Conservation (phyloP, 352 stramenopile genomes). For the Pythium angustatum region DNA sequence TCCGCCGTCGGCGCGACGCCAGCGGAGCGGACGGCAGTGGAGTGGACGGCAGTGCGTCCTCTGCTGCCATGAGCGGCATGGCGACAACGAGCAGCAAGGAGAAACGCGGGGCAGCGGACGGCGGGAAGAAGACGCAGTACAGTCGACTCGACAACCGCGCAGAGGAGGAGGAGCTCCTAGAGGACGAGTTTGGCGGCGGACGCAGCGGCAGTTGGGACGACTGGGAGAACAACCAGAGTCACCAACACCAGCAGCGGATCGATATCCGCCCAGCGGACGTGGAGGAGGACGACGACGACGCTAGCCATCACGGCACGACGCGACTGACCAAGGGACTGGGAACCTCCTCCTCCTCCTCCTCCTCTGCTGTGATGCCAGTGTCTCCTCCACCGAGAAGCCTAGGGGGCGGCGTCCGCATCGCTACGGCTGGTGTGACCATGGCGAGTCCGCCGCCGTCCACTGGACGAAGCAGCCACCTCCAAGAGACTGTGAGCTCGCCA, state of each 20-base stretch:
- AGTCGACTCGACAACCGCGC: constrained; percentile 58
- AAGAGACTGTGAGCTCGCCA: constrained; percentile 34
- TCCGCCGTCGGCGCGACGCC: constrained; percentile 15
- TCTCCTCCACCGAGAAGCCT: constrained; percentile 8
- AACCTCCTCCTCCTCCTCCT: constrained; percentile 35
- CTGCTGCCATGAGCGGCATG: constrained; percentile 24
- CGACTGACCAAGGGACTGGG: constrained; percentile 26
- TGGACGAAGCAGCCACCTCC: constrained; percentile 20
- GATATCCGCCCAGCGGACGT: neutral
- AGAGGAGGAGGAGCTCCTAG: constrained; percentile 48
- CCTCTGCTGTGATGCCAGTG: constrained; percentile 8
- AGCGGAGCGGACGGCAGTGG: neutral
- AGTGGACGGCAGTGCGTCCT: neutral
- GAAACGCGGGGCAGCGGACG: constrained; percentile 3
- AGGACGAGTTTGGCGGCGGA: constrained; percentile 41
- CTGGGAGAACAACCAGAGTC: constrained; percentile 50
- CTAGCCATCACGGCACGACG: neutral
- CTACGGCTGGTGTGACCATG: constrained; percentile 30
- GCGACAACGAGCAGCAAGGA: constrained; percentile 24
- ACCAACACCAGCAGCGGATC: constrained; percentile 23
- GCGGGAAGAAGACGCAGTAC: constrained; percentile 53
- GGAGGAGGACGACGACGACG: constrained; percentile 19
- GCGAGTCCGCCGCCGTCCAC: constrained; percentile 26
- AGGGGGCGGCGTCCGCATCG: constrained; percentile 11
- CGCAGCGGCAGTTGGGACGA: constrained; percentile 70